phyloP scores from a whole-genome alignment of 2,329 filamentous ascomycete genomes.

The Fusarium neocosmosporiellum region DNA sequence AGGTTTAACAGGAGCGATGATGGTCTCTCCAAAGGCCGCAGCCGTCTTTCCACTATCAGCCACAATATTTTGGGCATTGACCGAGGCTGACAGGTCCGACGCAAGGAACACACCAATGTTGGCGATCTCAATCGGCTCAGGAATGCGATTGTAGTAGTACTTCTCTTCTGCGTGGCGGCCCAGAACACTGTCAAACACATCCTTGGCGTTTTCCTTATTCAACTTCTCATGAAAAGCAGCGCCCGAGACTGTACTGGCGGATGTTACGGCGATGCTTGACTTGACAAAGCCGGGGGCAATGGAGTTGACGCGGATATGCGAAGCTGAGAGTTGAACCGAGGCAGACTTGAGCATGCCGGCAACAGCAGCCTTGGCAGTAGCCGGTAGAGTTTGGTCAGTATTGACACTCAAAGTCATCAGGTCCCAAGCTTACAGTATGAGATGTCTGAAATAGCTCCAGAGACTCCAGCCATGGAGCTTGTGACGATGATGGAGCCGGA shows the following conservation, averaged over 20 bases:
- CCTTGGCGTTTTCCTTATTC: not conserved
- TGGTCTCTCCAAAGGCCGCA: not conserved
- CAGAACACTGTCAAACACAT: not conserved
- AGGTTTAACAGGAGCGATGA: not conserved
- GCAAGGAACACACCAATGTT: constrained; percentile 30
- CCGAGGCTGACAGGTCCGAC: constrained; percentile 19
- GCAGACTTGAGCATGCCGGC: constrained; percentile 11
- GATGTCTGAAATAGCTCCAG: not conserved
- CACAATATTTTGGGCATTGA: constrained; percentile 31
- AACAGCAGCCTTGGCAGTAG: constrained; percentile 13
- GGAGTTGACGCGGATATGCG: constrained; percentile 24
- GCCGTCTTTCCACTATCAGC: constrained; percentile 26
- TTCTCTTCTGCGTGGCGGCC: not conserved
- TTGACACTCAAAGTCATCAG: not conserved
- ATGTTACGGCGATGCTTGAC: not conserved
- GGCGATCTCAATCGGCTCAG: constrained; percentile 29
- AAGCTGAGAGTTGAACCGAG: constrained; percentile 22
- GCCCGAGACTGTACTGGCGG: not conserved
- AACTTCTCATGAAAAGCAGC: not conserved
- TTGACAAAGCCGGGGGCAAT: constrained; percentile 14
- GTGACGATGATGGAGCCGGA: not conserved
- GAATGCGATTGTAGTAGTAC: constrained; percentile 28
- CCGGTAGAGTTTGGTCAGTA: not conserved
- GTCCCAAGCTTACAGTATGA: not conserved
- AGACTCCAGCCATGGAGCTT: not conserved